Evolutionary conservation across 2,329 filamentous ascomycete species (phyloP).

Genomic region (Cladosporium oxysporum): DNA sequence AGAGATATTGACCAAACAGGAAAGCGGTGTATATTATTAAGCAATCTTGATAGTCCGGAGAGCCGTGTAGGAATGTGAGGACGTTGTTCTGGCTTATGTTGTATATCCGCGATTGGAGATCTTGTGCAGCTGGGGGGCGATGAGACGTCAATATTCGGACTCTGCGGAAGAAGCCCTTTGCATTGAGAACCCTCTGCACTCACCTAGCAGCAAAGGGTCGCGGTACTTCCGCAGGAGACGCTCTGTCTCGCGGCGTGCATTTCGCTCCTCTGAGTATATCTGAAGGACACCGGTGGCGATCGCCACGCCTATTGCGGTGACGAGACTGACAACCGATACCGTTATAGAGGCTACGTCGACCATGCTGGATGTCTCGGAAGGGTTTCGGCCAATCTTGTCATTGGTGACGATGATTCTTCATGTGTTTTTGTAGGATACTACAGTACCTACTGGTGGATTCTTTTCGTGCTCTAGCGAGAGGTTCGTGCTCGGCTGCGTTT

Average conservation of each 20-base stretch:
- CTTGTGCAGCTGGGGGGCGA: background rate
- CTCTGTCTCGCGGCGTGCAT: background rate
- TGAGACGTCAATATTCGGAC: background rate
- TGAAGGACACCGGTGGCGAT: constrained; percentile 4
- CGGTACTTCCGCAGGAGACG: constrained; percentile 8
- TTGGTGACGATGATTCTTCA: background rate
- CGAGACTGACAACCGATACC: background rate
- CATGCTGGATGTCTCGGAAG: background rate
- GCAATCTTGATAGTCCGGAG: constrained; percentile 6
- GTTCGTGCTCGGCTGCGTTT: background rate
- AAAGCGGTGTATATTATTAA: constrained; percentile 12
- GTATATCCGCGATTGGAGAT: constrained; percentile 10
- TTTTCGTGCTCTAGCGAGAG: background rate
- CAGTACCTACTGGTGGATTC: background rate
- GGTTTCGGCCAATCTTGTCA: background rate
- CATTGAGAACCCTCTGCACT: background rate
- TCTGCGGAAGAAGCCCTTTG: background rate
- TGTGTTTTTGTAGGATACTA: too few species aligned
- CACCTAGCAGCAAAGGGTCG: constrained; percentile 7
- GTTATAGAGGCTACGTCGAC: constrained; percentile 11
- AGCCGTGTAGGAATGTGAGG: constrained; percentile 4
- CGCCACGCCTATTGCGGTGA: constrained; percentile 1
- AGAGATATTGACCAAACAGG: constrained; percentile 11
- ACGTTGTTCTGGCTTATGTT: constrained; percentile 2
- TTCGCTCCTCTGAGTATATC: constrained; percentile 14